A percentile compares a stretch with the other conserved stretches of the same genome.
phyloP scores from a whole-genome alignment of 306 rosid species.

The Begonia loranthoides region DNA sequence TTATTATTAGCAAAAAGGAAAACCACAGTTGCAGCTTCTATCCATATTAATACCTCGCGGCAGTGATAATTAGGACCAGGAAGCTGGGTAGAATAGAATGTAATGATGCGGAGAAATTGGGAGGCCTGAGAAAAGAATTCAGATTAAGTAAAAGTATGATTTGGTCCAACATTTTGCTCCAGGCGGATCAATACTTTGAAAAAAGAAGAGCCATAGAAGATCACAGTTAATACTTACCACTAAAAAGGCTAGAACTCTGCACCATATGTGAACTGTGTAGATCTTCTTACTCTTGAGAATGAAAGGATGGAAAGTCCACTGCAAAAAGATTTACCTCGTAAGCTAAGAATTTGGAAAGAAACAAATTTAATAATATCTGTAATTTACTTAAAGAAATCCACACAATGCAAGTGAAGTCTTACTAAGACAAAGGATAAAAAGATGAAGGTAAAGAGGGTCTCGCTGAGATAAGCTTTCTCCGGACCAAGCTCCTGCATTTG shows the following conservation, averaged over 20 bases:
- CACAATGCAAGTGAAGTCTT: conserved; percentile 8
- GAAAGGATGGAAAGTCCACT: conserved; percentile 51
- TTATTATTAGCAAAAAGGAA: too few relatives aligned
- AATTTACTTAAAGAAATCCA: too few relatives aligned
- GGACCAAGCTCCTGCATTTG: conserved; percentile 53
- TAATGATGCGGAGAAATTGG: conserved; percentile 65
- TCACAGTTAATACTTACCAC: conserved; percentile 21
- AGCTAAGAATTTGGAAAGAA: background rate
- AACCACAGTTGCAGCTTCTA: too few relatives aligned
- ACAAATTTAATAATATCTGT: too few relatives aligned
- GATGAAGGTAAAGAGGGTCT: conserved; percentile 44
- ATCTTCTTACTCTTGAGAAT: conserved; percentile 31
- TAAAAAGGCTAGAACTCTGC: conserved; percentile 41
- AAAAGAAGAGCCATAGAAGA: too few relatives aligned
- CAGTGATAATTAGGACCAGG: conserved; percentile 91
- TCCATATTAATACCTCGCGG: conserved; percentile 33
- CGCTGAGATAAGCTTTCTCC: conserved; percentile 61
- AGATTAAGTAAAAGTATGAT: too few relatives aligned
- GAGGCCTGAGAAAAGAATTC: conserved; percentile 28
- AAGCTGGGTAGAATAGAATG: conserved; percentile 82
- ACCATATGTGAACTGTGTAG: conserved; percentile 43
- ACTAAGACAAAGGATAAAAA: conserved; percentile 66
- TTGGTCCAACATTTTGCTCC: too few relatives aligned
- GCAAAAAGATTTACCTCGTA: conserved; percentile 13
- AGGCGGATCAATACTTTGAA: too few relatives aligned